These are phyloP conservation scores for Colletotrichum australisinense DNA, from an alignment of 2,329 filamentous ascomycete genomes.

Conservation along the genomic window DNA sequence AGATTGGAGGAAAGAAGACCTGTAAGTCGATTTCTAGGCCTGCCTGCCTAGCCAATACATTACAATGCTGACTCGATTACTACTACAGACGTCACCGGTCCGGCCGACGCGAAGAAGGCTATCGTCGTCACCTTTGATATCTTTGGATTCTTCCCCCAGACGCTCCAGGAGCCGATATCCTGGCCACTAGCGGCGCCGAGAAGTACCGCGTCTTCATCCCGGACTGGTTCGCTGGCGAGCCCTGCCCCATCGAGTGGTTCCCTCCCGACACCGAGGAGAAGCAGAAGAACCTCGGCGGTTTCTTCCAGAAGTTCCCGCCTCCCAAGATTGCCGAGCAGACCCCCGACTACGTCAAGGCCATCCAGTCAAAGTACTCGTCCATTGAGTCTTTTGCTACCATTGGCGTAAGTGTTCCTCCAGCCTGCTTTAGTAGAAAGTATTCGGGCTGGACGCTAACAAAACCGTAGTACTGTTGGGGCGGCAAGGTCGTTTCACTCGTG, in stretches of 20 bases:
- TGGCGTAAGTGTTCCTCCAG: conserved; percentile 59
- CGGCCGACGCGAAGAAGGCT: conserved; percentile 63
- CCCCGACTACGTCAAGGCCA: conserved; percentile 65
- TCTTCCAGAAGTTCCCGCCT: conserved; percentile 65
- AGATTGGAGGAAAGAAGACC: conserved; percentile 66
- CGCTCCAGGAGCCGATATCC: conserved; percentile 76
- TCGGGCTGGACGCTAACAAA: background rate
- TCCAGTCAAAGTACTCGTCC: conserved; percentile 61
- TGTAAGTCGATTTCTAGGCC: conserved; percentile 43
- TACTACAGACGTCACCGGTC: conserved; percentile 59
- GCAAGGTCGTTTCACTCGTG: conserved; percentile 70
- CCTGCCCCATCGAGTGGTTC: conserved; percentile 68
- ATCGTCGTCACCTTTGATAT: conserved; percentile 75
- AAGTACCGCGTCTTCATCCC: conserved; percentile 91
- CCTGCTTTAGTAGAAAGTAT: background rate
- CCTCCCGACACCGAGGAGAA: conserved; percentile 75
- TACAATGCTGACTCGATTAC: background rate
- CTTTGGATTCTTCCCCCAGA: conserved; percentile 78
- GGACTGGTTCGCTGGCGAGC: conserved; percentile 87
- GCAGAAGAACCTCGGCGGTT: conserved; percentile 66
- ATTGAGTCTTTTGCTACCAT: conserved; percentile 71
- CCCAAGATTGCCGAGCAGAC: conserved; percentile 60
- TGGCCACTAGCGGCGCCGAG: conserved; percentile 65
- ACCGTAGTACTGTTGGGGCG: conserved; percentile 75
- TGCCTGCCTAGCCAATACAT: too few species aligned